Evolutionary conservation across 1,284 basidiomycete genomes (phyloP).

Genomic region (Marasmius sp.): DNA sequence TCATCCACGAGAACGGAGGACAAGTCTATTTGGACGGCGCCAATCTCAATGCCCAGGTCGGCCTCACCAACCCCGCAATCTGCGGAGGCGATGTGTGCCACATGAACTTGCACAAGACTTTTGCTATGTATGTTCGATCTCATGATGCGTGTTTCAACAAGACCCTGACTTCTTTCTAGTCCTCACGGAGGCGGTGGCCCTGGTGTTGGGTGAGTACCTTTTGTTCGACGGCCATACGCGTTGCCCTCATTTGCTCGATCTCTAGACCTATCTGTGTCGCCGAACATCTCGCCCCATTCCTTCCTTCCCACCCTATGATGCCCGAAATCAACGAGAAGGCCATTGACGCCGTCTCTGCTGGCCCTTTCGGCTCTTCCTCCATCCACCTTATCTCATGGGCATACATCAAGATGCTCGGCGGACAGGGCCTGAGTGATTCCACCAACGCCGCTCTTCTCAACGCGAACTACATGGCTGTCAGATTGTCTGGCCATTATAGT

Average conservation of each 20-base stretch:
- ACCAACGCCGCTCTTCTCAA: conserved; percentile 89
- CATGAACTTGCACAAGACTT: conserved; percentile 97
- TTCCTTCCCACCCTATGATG: conserved; percentile 88
- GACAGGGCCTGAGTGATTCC: conserved; percentile 81
- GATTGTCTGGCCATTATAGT: conserved; percentile 84
- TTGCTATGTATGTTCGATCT: conserved; percentile 68
- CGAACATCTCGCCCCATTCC: conserved; percentile 90
- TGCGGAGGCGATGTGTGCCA: conserved; percentile 98
- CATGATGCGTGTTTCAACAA: background rate
- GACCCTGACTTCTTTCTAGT: conserved; percentile 36
- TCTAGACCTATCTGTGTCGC: conserved; percentile 91
- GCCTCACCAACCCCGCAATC: conserved; percentile 91
- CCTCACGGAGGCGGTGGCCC: conserved; percentile 98
- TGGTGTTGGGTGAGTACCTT: conserved; percentile 71
- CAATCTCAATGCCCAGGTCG: conserved; percentile 95
- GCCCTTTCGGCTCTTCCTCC: conserved; percentile 92
- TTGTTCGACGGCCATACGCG: background rate
- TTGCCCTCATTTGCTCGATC: conserved; percentile 9
- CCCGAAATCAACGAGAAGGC: conserved; percentile 68
- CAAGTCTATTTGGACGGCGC: conserved; percentile 98
- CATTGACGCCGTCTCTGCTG: conserved; percentile 88
- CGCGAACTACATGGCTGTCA: conserved; percentile 96
- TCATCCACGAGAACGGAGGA: conserved; percentile 93
- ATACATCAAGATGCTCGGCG: conserved; percentile 97
- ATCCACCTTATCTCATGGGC: conserved; percentile 98